Percentiles rank a stretch among this genome's conserved stretches.
Evolutionary conservation across 1,139 yeast genomes (phyloP).

Genomic region (Nakaseomyces uthaithaninus): DNA sequence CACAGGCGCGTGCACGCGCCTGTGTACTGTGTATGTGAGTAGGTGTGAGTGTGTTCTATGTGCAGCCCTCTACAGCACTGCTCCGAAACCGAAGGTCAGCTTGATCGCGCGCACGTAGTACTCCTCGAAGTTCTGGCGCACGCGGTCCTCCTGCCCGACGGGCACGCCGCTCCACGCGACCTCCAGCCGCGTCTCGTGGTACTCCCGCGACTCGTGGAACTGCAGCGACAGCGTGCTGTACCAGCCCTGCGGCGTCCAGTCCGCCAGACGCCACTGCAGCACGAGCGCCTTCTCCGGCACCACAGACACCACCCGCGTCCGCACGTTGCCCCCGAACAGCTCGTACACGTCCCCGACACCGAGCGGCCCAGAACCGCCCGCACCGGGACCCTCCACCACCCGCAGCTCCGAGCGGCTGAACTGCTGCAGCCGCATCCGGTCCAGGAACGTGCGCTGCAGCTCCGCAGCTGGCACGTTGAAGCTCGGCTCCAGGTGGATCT

Average conservation of each 20-base stretch:
- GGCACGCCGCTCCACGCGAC: conserved; percentile 88
- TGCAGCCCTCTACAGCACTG: conserved; percentile 49
- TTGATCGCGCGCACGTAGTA: conserved; percentile 84
- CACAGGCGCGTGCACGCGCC: too few species aligned
- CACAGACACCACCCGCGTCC: conserved; percentile 55
- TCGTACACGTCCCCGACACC: conserved; percentile 54
- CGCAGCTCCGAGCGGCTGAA: conserved; percentile 36
- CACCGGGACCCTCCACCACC: conserved; percentile 9
- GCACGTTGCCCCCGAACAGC: conserved; percentile 83
- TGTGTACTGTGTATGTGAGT: too few species aligned
- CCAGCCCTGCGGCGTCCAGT: conserved; percentile 63
- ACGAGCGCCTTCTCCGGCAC: conserved; percentile 45
- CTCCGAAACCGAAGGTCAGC: conserved; percentile 87
- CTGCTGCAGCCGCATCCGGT: conserved; percentile 72
- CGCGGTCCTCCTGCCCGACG: conserved; percentile 92
- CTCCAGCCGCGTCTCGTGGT: conserved; percentile 71
- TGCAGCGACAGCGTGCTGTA: conserved; percentile 65
- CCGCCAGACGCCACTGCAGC: conserved; percentile 78
- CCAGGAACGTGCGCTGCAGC: conserved; percentile 65
- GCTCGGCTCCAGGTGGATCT: conserved; percentile 65
- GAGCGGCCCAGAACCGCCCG: conserved; percentile 14
- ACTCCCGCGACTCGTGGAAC: conserved; percentile 56
- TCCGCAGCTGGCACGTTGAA: conserved; percentile 87
- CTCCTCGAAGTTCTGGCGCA: conserved; percentile 74
- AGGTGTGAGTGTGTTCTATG: too few species aligned